Percentiles rank a stretch among this genome's conserved stretches.
Evolutionary conservation across 108 stramenopile genomes (phyloP).

Genomic region (Nitzschia putrida): DNA sequence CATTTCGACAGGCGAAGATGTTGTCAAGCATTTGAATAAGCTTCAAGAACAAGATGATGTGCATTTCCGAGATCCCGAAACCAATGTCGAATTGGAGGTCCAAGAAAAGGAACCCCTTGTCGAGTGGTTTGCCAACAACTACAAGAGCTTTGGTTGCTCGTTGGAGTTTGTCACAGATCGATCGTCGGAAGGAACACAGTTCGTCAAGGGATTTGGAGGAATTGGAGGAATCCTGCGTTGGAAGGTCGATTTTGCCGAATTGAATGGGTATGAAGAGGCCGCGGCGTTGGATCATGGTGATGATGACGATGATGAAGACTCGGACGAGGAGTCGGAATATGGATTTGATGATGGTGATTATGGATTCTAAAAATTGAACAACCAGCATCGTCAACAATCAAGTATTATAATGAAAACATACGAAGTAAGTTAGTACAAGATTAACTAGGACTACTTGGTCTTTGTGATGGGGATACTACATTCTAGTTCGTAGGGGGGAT

Average conservation of each 20-base stretch:
- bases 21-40: constrained; percentile 85
- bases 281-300: constrained; percentile 44
- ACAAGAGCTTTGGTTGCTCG: constrained; percentile 94
- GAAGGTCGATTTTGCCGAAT: constrained; percentile 95
- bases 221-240: constrained; percentile 98
- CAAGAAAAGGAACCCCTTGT: constrained; percentile 88
- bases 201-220: constrained; percentile 98
- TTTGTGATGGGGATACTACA: too few relatives aligned
- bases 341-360: constrained; percentile 64
- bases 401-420: too few relatives aligned
- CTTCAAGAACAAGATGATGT: constrained; percentile 87
- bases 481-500: too few relatives aligned
- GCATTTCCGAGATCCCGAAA: constrained; percentile 86
- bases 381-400: too few relatives aligned
- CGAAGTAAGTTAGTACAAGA: too few relatives aligned
- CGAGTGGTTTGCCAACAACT: constrained; percentile 99
- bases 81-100: constrained; percentile 93
- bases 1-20: constrained; percentile 79
- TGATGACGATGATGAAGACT: constrained; percentile 55
- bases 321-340: constrained; percentile 52
- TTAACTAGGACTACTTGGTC: too few relatives aligned
- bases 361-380: constrained; percentile 25
- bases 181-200: constrained; percentile 96
- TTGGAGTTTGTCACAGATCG: constrained; percentile 98
- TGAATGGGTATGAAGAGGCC: constrained; percentile 78